phyloP scores from a whole-genome alignment of 805 yeast species.

The Teunomyces panamensis region DNA sequence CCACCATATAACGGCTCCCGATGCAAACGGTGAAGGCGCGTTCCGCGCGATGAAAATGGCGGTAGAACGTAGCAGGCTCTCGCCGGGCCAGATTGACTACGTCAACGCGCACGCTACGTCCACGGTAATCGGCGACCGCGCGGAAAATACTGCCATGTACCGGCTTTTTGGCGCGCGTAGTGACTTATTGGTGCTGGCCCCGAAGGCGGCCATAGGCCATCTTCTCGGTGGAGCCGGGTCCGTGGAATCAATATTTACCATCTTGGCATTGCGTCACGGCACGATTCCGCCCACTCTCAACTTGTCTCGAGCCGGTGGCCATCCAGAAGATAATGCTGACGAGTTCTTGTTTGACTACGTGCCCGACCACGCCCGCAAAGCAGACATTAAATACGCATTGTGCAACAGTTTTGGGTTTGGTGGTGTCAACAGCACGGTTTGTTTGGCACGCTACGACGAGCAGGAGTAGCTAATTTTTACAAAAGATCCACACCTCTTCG shows the following conservation, averaged over 20 bases:
- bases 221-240: constrained; percentile 95
- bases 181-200: constrained; percentile 62
- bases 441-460: constrained; percentile 27
- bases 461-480: too few relatives aligned
- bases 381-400: constrained; percentile 55
- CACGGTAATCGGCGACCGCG: constrained; percentile 82
- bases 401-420: constrained; percentile 97
- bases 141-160: constrained; percentile 76
- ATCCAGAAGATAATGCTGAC: constrained; percentile 37
- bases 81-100: constrained; percentile 57
- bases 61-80: constrained; percentile 47
- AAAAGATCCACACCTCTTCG: not conserved
- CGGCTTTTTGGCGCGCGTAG: constrained; percentile 39
- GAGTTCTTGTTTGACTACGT: constrained; percentile 59
- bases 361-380: constrained; percentile 40
- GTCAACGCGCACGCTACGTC: constrained; percentile 98
- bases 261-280: constrained; percentile 57
- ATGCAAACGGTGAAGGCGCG: constrained; percentile 81
- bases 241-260: constrained; percentile 81
- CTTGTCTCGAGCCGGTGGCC: constrained; percentile 51
- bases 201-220: constrained; percentile 93
- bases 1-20: constrained; percentile 89
- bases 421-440: constrained; percentile 83
- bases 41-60: constrained; percentile 79
- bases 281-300: constrained; percentile 81